Percentiles rank a stretch among this genome's conserved stretches.
Evolutionary conservation across 2,329 filamentous ascomycete species (phyloP).

Genomic region (Lecanoromycetidae sp.): DNA sequence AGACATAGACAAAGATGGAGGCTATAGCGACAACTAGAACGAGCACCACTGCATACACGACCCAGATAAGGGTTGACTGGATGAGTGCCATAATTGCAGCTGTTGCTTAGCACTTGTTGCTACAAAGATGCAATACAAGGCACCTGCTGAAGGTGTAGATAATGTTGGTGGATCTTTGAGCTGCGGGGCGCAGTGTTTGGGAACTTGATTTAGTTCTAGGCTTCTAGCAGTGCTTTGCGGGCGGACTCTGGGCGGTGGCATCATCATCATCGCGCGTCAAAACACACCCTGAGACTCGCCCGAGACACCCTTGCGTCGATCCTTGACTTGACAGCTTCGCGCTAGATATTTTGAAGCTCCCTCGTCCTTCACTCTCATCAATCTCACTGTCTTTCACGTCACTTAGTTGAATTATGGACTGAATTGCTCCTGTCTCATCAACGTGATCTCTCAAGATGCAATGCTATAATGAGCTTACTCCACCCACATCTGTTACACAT

Average conservation of each 20-base stretch:
- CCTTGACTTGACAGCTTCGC: not conserved
- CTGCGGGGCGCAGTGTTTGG: constrained; percentile 1
- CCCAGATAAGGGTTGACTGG: constrained; percentile 87
- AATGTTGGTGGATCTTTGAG: not conserved
- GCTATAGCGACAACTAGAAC: constrained; percentile 64
- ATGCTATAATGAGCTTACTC: constrained; percentile 91
- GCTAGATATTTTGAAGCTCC: not conserved
- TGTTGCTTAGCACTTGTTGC: not conserved
- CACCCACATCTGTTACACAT: constrained; percentile 88
- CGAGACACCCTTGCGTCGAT: not conserved
- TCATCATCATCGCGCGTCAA: no score
- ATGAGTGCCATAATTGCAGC: constrained; percentile 50
- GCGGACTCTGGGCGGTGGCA: not conserved
- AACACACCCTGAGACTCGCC: no score
- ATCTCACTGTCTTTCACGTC: not conserved
- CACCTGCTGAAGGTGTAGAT: no score
- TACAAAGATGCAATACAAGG: not conserved
- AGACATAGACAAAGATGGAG: constrained; percentile 76
- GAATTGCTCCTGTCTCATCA: not conserved
- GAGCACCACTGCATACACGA: constrained; percentile 76
- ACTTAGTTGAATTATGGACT: not conserved
- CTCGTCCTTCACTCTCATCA: not conserved
- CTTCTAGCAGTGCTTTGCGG: no score
- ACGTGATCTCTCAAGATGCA: constrained; percentile 51
- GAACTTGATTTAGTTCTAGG: not conserved